These are phyloP conservation scores for Malassezia cuniculi DNA, from an alignment of 1,284 basidiomycete genomes.

Conservation along the genomic window DNA sequence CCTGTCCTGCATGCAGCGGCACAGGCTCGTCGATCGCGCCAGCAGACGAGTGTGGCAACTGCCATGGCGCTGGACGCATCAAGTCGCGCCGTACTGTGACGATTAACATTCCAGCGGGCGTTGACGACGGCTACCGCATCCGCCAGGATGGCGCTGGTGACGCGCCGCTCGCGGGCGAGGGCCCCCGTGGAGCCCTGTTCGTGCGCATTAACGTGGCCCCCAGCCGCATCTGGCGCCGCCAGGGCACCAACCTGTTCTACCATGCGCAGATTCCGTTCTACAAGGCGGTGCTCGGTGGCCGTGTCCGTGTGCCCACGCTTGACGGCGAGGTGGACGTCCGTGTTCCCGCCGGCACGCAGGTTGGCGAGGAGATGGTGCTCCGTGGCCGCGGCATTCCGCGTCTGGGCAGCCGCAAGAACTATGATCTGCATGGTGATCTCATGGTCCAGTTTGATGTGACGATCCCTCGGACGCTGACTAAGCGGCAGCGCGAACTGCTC, in stretches of 20 bases:
- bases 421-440: slow-evolving; percentile 56
- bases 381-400: slow-evolving; percentile 69
- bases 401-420: slow-evolving; percentile 48
- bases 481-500: slow-evolving; percentile 70
- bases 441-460: slow-evolving; percentile 78
- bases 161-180: slow-evolving; percentile 58
- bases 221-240: slow-evolving; percentile 74
- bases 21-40: slow-evolving; percentile 67
- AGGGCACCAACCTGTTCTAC: slow-evolving; percentile 83
- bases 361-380: slow-evolving; percentile 89
- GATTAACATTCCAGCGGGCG: slow-evolving; percentile 65
- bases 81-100: slow-evolving; percentile 65
- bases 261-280: slow-evolving; percentile 84
- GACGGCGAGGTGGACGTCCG: slow-evolving; percentile 93
- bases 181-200: slow-evolving; percentile 67
- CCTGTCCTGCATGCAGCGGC: slow-evolving; percentile 75
- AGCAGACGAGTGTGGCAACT: slow-evolving; percentile 64
- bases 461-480: slow-evolving; percentile 71
- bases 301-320: slow-evolving; percentile 80
- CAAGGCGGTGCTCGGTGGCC: slow-evolving; percentile 77
- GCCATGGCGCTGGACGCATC: slow-evolving; percentile 77
- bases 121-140: slow-evolving; percentile 92
- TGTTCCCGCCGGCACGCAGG: slow-evolving; percentile 83
- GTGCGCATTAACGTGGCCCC: slow-evolving; percentile 74
- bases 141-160: slow-evolving; percentile 74